These are phyloP conservation scores for Pulveroboletus sp. DNA, from an alignment of 768 basidiomycete genomes.

Conservation along the genomic window DNA sequence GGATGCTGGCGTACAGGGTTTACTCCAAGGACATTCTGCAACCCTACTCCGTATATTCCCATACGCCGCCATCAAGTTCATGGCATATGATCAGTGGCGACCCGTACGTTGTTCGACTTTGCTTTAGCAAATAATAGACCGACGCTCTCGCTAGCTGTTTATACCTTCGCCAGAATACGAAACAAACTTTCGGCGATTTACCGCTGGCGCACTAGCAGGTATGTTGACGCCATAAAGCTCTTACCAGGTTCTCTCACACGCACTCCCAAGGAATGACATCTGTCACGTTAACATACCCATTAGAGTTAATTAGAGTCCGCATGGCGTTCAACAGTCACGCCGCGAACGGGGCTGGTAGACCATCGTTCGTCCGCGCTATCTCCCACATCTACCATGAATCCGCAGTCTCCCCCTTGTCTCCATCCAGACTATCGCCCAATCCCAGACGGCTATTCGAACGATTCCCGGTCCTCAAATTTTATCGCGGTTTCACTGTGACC, in stretches of 20 bases:
- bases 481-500: slow-evolving; percentile 95
- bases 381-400: slow-evolving; percentile 71
- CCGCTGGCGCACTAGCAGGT: slow-evolving; percentile 90
- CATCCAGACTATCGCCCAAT: slow-evolving; percentile 14
- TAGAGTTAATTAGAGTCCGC: slow-evolving; percentile 93
- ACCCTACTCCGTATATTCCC: slow-evolving; percentile 94
- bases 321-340: slow-evolving; percentile 65
- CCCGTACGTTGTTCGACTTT: slow-evolving; percentile 43
- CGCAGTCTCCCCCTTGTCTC: slow-evolving; percentile 25
- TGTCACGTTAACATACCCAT: slow-evolving; percentile 90
- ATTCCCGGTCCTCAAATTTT: slow-evolving; percentile 84
- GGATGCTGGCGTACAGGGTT: slow-evolving; percentile 67
- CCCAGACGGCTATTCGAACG: slow-evolving; percentile 45
- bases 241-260: background rate
- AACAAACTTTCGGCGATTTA: slow-evolving; percentile 76
- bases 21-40: slow-evolving; percentile 95
- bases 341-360: slow-evolving; percentile 33
- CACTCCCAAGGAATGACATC: slow-evolving; percentile 68
- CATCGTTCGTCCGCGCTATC: slow-evolving; percentile 55
- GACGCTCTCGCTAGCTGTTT: slow-evolving; percentile 50
- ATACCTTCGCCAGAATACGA: slow-evolving; percentile 83
- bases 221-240: slow-evolving; percentile 16
- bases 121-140: background rate
- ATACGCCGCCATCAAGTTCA: slow-evolving; percentile 96
- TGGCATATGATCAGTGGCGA: slow-evolving; percentile 91